Evolutionary conservation across 768 basidiomycete species (phyloP).

Genomic region (Phaffia tasmanica): DNA sequence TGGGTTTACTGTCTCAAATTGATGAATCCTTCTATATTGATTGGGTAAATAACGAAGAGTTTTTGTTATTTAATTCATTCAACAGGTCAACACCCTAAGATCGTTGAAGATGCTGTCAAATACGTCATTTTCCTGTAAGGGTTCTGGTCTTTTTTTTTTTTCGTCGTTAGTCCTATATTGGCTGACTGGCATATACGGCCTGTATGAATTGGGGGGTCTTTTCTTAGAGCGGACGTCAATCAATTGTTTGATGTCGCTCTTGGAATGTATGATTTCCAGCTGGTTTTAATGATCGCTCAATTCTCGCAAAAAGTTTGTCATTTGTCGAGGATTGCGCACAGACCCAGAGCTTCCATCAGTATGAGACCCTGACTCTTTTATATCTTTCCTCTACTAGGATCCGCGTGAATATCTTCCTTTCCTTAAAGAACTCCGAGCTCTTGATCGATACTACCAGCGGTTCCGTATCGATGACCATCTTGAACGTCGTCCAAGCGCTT

Average conservation of each 20-base stretch:
- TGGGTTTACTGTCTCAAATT: constrained; percentile 35
- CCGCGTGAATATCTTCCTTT: constrained; percentile 96
- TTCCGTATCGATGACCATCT: constrained; percentile 91
- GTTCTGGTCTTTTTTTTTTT: neutral
- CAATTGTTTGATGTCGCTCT: constrained; percentile 84
- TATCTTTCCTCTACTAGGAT: constrained; percentile 50
- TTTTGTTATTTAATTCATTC: constrained; percentile 1
- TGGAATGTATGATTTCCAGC: constrained; percentile 96
- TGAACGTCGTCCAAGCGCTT: constrained; percentile 59
- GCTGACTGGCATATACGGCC: neutral
- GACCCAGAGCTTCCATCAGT: neutral
- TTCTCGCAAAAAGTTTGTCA: constrained; percentile 77
- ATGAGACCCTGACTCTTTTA: neutral
- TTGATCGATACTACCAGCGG: constrained; percentile 69
- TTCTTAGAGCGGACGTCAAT: constrained; percentile 60
- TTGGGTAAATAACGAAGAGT: constrained; percentile 1
- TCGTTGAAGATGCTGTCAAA: constrained; percentile 93
- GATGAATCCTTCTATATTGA: neutral
- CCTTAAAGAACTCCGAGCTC: constrained; percentile 70
- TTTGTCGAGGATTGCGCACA: constrained; percentile 24
- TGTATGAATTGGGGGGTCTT: neutral
- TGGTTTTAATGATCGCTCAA: constrained; percentile 92
- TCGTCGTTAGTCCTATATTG: neutral
- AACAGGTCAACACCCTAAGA: constrained; percentile 51
- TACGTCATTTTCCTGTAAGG: constrained; percentile 84